Percentiles rank a stretch among this genome's conserved stretches.
These are phyloP conservation scores for Aspergillus japonicus DNA, from an alignment of 2,329 filamentous ascomycete genomes.

Conservation along the genomic window DNA sequence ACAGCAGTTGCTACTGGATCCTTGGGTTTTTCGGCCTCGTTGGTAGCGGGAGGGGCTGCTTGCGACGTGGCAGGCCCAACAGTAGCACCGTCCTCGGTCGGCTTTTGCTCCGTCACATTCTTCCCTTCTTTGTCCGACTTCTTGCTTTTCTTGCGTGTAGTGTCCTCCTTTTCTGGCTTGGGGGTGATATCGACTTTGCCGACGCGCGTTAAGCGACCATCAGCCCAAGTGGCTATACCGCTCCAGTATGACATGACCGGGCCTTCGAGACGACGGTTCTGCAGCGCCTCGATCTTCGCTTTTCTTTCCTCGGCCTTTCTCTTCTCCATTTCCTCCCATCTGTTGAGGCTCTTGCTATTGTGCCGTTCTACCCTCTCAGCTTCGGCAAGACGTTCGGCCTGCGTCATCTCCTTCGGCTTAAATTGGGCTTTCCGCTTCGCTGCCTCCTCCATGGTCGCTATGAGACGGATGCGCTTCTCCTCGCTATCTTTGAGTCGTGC, in stretches of 20 bases:
- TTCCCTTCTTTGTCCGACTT: conserved; percentile 33
- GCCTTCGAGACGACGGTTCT: conserved; percentile 81
- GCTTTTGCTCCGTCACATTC: conserved; percentile 20
- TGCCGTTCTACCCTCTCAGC: conserved; percentile 79
- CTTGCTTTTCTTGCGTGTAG: conserved; percentile 40
- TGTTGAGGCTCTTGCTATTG: conserved; percentile 85
- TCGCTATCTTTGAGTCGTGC: conserved; percentile 51
- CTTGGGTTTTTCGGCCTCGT: conserved; percentile 5
- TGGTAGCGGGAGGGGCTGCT: conserved; percentile 2
- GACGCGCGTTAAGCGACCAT: conserved; percentile 69
- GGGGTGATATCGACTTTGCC: conserved; percentile 58
- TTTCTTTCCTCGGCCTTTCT: conserved; percentile 79
- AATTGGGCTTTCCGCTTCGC: conserved; percentile 65
- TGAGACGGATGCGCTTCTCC: conserved; percentile 47
- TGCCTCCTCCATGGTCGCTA: conserved; percentile 60
- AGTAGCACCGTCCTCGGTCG: conserved; percentile 12
- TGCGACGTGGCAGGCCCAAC: conserved; percentile 11
- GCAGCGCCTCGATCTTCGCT: conserved; percentile 80
- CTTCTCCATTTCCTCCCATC: conserved; percentile 92
- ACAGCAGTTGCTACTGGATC: conserved; percentile 10
- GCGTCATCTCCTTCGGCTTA: conserved; percentile 80
- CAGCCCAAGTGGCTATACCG: conserved; percentile 78
- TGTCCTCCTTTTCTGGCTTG: conserved; percentile 48
- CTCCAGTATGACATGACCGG: conserved; percentile 93
- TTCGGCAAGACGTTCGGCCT: conserved; percentile 79